Conservation (phyloP, 805 yeast species). For the Maudiozyma serrabonitensis region DNA sequence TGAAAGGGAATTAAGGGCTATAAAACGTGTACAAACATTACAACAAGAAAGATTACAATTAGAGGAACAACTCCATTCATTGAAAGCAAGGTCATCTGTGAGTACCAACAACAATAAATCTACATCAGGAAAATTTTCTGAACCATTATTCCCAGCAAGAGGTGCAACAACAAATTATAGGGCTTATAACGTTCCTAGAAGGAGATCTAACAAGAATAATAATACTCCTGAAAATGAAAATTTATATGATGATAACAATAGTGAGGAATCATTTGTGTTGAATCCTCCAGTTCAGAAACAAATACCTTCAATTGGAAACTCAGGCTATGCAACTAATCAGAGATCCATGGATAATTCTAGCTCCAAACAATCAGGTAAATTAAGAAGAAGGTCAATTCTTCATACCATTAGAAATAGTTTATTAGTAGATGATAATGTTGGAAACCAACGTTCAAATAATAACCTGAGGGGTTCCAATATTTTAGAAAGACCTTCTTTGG, state of each 20-base stretch:
- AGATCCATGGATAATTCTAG: background rate
- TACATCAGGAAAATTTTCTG: constrained; percentile 2
- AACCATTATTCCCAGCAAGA: constrained; percentile 8
- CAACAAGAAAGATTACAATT: constrained; percentile 13
- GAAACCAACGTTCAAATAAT: background rate
- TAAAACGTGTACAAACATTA: constrained; percentile 14
- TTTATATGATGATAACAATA: constrained; percentile 22
- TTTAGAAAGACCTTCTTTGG: constrained; percentile 5
- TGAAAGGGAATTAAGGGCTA: constrained; percentile 16
- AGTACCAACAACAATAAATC: background rate
- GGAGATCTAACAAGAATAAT: too few species aligned
- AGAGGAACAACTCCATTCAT: constrained; percentile 5
- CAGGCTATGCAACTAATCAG: background rate
- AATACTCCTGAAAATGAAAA: background rate
- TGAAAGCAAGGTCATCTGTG: background rate
- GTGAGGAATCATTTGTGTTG: constrained; percentile 28
- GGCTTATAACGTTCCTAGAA: background rate
- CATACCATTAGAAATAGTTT: constrained; percentile 25
- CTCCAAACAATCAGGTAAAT: constrained; percentile 7
- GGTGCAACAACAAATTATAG: background rate
- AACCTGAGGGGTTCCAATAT: background rate
- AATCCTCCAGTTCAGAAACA: constrained; percentile 15
- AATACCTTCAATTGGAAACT: background rate
- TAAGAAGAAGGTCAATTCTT: constrained; percentile 27
- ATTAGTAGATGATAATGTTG: constrained; percentile 6